Evolutionary conservation across 805 yeast genomes (phyloP).

Genomic region (Starmerella kuoi): DNA sequence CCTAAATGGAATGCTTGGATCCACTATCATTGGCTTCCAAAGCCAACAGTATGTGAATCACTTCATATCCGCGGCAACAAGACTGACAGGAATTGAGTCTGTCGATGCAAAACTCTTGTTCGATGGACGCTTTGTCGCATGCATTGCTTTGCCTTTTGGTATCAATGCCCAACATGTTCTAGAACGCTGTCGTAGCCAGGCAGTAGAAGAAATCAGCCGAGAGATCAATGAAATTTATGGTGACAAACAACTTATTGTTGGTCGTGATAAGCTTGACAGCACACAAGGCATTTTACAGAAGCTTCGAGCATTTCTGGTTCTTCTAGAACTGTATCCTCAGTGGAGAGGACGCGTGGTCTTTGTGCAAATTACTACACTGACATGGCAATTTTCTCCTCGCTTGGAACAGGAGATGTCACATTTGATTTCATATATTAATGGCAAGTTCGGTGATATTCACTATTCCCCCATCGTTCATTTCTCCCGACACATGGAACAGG

Average conservation of each 20-base stretch:
- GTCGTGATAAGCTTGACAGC: conserved; percentile 83
- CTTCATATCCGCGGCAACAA: conserved; percentile 77
- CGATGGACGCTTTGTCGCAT: conserved; percentile 64
- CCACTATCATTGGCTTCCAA: conserved; percentile 79
- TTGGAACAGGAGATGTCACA: conserved; percentile 76
- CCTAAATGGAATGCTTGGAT: conserved; percentile 83
- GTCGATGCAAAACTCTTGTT: conserved; percentile 40
- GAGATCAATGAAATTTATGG: conserved; percentile 42
- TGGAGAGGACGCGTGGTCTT: conserved; percentile 79
- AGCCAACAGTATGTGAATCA: conserved; percentile 78
- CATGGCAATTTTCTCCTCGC: conserved; percentile 44
- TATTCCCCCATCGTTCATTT: conserved; percentile 85
- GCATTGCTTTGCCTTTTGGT: conserved; percentile 77
- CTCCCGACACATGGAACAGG: conserved; percentile 76
- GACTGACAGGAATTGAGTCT: conserved; percentile 69
- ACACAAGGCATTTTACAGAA: conserved; percentile 93
- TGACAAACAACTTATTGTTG: conserved; percentile 62
- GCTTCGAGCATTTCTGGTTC: conserved; percentile 77
- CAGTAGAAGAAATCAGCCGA: conserved; percentile 40
- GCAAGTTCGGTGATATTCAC: conserved; percentile 70
- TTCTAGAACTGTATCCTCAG: conserved; percentile 81
- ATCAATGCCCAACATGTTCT: conserved; percentile 64
- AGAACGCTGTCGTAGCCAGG: conserved; percentile 41
- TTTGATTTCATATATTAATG: conserved; percentile 67
- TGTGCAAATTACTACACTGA: conserved; percentile 84